These are phyloP conservation scores for Juglanconis juglandina DNA, from an alignment of 2,329 filamentous ascomycete species.

Conservation along the genomic window DNA sequence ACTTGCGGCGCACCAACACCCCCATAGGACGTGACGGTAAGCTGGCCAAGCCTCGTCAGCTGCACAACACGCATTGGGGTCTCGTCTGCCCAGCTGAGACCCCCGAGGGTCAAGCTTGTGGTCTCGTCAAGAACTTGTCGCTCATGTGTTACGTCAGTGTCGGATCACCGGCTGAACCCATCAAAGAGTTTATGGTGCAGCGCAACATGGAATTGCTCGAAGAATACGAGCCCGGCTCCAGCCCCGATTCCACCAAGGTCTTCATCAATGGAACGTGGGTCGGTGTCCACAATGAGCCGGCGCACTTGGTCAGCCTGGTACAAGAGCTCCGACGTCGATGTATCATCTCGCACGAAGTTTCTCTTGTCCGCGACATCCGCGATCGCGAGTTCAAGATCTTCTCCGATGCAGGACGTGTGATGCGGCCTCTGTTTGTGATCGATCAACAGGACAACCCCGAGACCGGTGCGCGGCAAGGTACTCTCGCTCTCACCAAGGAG, in stretches of 20 bases:
- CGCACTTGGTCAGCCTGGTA: constrained; percentile 76
- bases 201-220: constrained; percentile 95
- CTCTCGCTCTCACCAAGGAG: constrained; percentile 79
- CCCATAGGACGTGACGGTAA: constrained; percentile 97
- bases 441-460: constrained; percentile 80
- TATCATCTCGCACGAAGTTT: constrained; percentile 87
- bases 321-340: constrained; percentile 74
- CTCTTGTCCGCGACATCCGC: constrained; percentile 90
- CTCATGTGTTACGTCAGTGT: constrained; percentile 99
- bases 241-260: constrained; percentile 92
- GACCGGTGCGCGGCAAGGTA: constrained; percentile 56
- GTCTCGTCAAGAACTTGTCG: constrained; percentile 94
- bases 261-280: constrained; percentile 99
- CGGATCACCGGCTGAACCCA: constrained; percentile 83
- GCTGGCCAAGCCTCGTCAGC: constrained; percentile 92
- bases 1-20: constrained; percentile 95
- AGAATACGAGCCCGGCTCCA: constrained; percentile 82
- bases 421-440: constrained; percentile 88
- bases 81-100: constrained; percentile 96
- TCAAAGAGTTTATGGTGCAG: constrained; percentile 93
- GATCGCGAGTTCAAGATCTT: constrained; percentile 98
- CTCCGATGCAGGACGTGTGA: constrained; percentile 92
- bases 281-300: constrained; percentile 86
- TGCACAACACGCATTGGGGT: constrained; percentile 99
- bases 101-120: constrained; percentile 96